These are phyloP conservation scores for Actinomucor elegans DNA, from an alignment of 371 early-diverging fungal genomes.

Conservation along the genomic window DNA sequence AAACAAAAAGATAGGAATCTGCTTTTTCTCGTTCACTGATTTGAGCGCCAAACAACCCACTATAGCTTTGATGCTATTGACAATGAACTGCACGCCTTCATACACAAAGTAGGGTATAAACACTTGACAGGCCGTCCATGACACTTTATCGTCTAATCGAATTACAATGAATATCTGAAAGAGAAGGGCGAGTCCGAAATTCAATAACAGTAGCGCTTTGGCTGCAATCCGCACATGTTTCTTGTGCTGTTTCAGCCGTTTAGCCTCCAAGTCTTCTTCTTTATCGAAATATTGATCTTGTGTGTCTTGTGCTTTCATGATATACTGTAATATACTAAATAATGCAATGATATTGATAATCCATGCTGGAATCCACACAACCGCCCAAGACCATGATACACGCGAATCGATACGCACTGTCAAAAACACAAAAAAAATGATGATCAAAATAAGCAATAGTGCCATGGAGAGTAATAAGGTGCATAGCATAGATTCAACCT, in stretches of 20 bases:
- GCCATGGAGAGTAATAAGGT: conserved; percentile 57
- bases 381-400: conserved; percentile 67
- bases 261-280: conserved; percentile 13
- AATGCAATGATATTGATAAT: conserved; percentile 55
- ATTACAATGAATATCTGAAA: conserved; percentile 61
- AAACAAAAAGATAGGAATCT: conserved; percentile 21
- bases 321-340: conserved; percentile 21
- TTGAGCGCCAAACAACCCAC: conserved; percentile 18
- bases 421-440: conserved; percentile 78
- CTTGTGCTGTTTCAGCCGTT: conserved; percentile 6
- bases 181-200: conserved; percentile 35
- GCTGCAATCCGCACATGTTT: conserved; percentile 5
- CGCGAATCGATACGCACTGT: conserved; percentile 73
- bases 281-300: conserved; percentile 1
- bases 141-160: conserved; percentile 40
- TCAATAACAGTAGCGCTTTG: conserved; percentile 19
- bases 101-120: conserved; percentile 76
- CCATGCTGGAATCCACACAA: conserved; percentile 85
- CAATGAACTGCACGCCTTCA: conserved; percentile 52
- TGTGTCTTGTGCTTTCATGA: neutral
- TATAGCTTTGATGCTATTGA: conserved; percentile 23
- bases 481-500: conserved; percentile 73
- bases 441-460: conserved; percentile 58
- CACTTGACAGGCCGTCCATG: conserved; percentile 58
- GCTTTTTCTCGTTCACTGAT: conserved; percentile 1